phyloP scores from a whole-genome alignment of 2,329 filamentous ascomycete genomes.

The Botrytis medusae region DNA sequence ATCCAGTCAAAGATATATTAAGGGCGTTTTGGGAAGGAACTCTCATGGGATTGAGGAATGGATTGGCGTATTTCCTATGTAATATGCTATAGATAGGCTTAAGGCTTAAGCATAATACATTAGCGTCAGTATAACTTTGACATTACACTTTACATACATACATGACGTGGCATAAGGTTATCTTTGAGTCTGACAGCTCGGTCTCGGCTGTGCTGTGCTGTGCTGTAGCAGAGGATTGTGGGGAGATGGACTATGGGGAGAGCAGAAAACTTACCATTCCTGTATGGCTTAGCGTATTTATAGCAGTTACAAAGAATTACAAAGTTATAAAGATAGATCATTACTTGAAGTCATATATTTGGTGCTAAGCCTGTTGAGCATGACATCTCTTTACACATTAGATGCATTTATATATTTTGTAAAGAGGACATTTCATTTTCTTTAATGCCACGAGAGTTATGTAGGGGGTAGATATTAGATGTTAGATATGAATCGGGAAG shows the following conservation, averaged over 20 bases:
- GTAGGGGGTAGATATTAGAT: neutral
- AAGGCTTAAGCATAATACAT: slow-evolving; percentile 6
- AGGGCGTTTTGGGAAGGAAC: slow-evolving; percentile 9
- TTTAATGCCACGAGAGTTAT: neutral
- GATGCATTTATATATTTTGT: neutral
- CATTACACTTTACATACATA: slow-evolving; percentile 3
- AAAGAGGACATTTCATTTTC: neutral
- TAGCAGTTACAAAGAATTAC: neutral
- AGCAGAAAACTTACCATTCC: neutral
- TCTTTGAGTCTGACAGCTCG: neutral
- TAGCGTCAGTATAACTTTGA: neutral
- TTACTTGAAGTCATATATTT: neutral
- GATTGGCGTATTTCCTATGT: slow-evolving; percentile 11
- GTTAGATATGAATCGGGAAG: neutral
- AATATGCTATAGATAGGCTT: slow-evolving; percentile 2
- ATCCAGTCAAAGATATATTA: slow-evolving; percentile 7
- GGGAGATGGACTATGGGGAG: neutral
- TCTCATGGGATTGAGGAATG: neutral
- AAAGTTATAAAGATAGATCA: neutral
- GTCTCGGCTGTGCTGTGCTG: neutral
- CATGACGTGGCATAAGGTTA: neutral
- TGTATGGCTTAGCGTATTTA: neutral
- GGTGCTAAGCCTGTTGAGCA: neutral
- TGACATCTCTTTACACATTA: neutral
- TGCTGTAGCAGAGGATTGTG: neutral